Percentiles rank a stretch among this genome's conserved stretches.
phyloP scores from a whole-genome alignment of 2,329 filamentous ascomycete species.

The Penicillium paneum region DNA sequence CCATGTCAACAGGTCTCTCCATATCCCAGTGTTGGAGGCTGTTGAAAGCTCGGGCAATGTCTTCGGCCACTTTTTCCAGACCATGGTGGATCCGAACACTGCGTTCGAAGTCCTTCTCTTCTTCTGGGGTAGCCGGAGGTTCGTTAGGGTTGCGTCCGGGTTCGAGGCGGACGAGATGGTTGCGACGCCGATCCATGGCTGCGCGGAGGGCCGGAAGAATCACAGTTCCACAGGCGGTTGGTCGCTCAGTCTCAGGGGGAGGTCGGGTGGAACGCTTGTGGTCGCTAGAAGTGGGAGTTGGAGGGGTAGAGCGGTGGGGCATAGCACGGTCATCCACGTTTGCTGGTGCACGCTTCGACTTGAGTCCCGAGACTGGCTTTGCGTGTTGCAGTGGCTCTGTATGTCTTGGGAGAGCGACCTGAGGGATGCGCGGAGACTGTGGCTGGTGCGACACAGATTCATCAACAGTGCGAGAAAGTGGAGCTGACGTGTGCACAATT shows the following conservation, averaged over 20 bases:
- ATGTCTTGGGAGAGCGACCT: conserved; percentile 8
- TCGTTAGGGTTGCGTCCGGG: conserved; percentile 21
- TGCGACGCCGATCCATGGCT: conserved; percentile 73
- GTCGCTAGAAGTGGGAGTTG: conserved; percentile 18
- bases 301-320: conserved; percentile 7
- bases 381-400: conserved; percentile 7
- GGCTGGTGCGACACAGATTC: not conserved
- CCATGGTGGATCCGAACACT: conserved; percentile 20
- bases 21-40: conserved; percentile 89
- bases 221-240: conserved; percentile 48
- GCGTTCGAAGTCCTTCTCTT: conserved; percentile 17
- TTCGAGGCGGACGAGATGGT: conserved; percentile 50
- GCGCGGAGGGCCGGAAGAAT: conserved; percentile 91
- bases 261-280: conserved; percentile 17
- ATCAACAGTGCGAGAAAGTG: conserved; percentile 9
- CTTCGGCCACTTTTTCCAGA: conserved; percentile 61
- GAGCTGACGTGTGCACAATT: conserved; percentile 6
- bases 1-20: conserved; percentile 87
- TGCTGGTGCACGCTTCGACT: conserved; percentile 21
- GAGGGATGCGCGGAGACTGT: conserved; percentile 3
- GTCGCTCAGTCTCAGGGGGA: conserved; percentile 12
- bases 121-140: conserved; percentile 20
- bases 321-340: conserved; percentile 12
- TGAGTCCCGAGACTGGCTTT: conserved; percentile 16
- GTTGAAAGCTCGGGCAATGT: conserved; percentile 76